Conservation (phyloP, 805 yeast species). For the Wickerhamiella brachini region DNA sequence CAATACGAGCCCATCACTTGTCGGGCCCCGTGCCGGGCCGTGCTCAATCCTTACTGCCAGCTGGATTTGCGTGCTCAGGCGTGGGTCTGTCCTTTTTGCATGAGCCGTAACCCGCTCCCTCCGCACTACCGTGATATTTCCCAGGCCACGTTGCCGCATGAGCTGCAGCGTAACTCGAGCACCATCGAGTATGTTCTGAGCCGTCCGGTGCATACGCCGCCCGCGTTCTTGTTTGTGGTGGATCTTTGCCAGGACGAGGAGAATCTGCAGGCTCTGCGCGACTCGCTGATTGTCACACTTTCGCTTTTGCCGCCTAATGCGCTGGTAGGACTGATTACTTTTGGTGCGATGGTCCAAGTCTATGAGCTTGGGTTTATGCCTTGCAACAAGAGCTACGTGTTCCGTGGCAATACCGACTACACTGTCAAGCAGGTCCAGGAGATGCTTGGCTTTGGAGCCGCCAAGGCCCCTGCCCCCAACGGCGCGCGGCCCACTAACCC, state of each 20-base stretch:
- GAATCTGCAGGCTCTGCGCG: slow-evolving; percentile 71
- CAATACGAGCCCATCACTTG: slow-evolving; percentile 79
- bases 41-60: slow-evolving; percentile 76
- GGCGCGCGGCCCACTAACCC: slow-evolving; percentile 26
- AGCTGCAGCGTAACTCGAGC: slow-evolving; percentile 51
- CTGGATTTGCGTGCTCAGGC: slow-evolving; percentile 59
- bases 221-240: slow-evolving; percentile 71
- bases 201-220: slow-evolving; percentile 72
- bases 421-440: slow-evolving; percentile 40
- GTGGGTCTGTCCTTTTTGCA: slow-evolving; percentile 83
- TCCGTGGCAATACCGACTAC: slow-evolving; percentile 83
- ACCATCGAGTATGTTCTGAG: slow-evolving; percentile 77
- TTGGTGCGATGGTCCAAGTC: slow-evolving; percentile 80
- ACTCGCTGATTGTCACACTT: slow-evolving; percentile 60
- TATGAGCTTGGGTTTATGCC: slow-evolving; percentile 64
- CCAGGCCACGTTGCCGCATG: slow-evolving; percentile 68
- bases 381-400: slow-evolving; percentile 63
- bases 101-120: slow-evolving; percentile 65
- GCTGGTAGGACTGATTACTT: slow-evolving; percentile 74
- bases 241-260: slow-evolving; percentile 87
- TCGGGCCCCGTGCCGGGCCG: slow-evolving; percentile 67
- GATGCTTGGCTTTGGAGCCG: slow-evolving; percentile 34
- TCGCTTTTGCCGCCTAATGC: slow-evolving; percentile 81
- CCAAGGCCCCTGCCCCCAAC: slow-evolving; percentile 21
- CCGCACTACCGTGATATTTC: slow-evolving; percentile 65